phyloP scores from a whole-genome alignment of 257 asterid species.

The Plantago ovata region DNA sequence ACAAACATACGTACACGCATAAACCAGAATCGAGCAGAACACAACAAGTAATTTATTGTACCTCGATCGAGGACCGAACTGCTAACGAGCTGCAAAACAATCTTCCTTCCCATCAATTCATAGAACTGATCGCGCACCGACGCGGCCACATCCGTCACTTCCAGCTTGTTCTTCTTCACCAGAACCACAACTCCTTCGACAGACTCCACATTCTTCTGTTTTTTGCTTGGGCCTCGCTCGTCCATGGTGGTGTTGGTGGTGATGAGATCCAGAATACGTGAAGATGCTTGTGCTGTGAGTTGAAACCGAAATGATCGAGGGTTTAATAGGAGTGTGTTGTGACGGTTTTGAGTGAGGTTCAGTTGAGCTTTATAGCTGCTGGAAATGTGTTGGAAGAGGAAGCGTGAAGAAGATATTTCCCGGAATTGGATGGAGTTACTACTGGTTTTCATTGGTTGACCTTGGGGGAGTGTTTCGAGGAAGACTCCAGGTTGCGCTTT shows the following conservation, averaged over 20 bases:
- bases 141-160: conserved; percentile 33
- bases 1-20: background rate
- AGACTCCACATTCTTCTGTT: conserved; percentile 25
- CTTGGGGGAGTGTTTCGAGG: no score
- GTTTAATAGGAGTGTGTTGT: background rate
- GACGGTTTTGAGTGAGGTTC: background rate
- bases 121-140: conserved; percentile 42
- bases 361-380: no score
- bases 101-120: conserved; percentile 53
- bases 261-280: background rate
- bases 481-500: no score
- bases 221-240: conserved; percentile 21
- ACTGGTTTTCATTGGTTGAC: no score
- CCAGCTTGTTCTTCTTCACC: conserved; percentile 56
- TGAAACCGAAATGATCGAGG: background rate
- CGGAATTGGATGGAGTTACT: no score
- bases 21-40: background rate
- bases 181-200: conserved; percentile 59
- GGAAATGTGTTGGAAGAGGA: no score
- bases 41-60: background rate
- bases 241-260: conserved; percentile 26
- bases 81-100: conserved; percentile 54
- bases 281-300: background rate
- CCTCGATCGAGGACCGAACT: conserved; percentile 17
- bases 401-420: no score